Base-by-base conservation (phyloP, 768 basidiomycete genomes). In the Grammothele lineata region DNA sequence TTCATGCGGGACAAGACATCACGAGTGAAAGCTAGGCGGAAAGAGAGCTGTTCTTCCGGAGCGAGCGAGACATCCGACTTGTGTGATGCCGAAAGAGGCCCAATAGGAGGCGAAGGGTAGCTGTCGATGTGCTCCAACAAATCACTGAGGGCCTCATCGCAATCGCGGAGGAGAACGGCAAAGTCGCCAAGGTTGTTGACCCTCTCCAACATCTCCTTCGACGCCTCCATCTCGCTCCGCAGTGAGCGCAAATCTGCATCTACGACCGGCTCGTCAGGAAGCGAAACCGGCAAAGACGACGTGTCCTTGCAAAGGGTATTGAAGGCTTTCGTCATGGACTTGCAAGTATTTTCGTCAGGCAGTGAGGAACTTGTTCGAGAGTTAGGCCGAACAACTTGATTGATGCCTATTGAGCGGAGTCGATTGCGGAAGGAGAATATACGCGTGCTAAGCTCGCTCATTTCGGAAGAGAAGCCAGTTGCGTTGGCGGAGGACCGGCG, bases 111-210 rank as follows among this genome's bases (percentile, higher is more conserved):
- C 3, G 78, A 74, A 8, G 91, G 90, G 59, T 82, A 92, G 57
- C 85, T 89, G 61, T 94, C 91, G 44, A 92, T 73, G 57, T 92
- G 87, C 57, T 92, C 87, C 37, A 94, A 69, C 4, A 93, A 71
- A 62, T 92, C 88, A 56, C 91, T 93, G 36, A 92, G 70, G 18
- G 82, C 78, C n/a, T 72, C 68, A 60, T 94, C 91, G 55, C 87
- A 90, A 17, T 62, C 59, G 22, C 71, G 70, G 8, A 85, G 62
- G 27, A 69, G 59, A 18, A 71, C 65, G 5, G 71, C 64, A 39
- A 92, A 66, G n/a, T 70, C 66, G 9, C 74, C 77, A n/a, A 93
- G 66, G 30, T 65, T 66, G 42, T 75, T 66, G 21, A 89, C 61
- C 36, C 72, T 73, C 25, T 71, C 66, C 58, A 88, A 63, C 37